A percentile compares a stretch with the other conserved stretches of the same genome.
phyloP scores from a whole-genome alignment of 2,329 filamentous ascomycete species.

The Ceratocystis alfenasii region DNA sequence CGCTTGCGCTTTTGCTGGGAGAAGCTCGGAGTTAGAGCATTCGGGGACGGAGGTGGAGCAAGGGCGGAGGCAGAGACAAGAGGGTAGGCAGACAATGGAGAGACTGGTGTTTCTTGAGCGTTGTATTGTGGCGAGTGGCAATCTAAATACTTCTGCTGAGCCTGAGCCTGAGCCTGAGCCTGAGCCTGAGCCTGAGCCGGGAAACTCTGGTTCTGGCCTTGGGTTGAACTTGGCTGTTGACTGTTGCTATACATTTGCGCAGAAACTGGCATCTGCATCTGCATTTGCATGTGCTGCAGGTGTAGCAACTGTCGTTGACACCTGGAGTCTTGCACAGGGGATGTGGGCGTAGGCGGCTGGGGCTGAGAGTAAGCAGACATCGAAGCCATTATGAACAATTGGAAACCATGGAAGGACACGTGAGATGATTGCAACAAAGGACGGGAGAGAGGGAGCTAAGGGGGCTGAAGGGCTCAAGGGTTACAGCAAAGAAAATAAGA shows the following conservation, averaged over 20 bases:
- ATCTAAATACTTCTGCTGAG: not conserved
- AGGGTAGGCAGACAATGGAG: constrained; percentile 13
- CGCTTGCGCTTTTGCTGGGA: constrained; percentile 45
- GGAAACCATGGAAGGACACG: not conserved
- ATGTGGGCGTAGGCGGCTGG: constrained; percentile 7
- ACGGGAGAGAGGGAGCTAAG: not conserved
- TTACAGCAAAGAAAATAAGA: not conserved
- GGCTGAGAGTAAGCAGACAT: constrained; percentile 15
- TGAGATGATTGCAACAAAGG: not conserved
- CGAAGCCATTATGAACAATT: constrained; percentile 8
- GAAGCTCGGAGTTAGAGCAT: not conserved
- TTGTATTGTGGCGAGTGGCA: not conserved
- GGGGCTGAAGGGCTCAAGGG: not conserved
- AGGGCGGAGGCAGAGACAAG: not conserved
- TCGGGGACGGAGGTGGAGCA: not conserved
- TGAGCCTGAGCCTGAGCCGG: not conserved
- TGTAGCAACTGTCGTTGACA: constrained; percentile 11
- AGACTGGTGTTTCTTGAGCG: not conserved
- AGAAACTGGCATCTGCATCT: not conserved
- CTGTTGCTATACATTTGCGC: not conserved
- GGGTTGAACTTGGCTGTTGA: not conserved
- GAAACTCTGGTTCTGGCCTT: too few species aligned
- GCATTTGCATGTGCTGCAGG: constrained; percentile 6
- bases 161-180: not conserved
- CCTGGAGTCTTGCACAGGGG: constrained; percentile 4